Percentiles rank a stretch among this genome's conserved stretches.
Evolutionary conservation across 306 rosid species (phyloP).

Genomic region (Trifolium repens): DNA sequence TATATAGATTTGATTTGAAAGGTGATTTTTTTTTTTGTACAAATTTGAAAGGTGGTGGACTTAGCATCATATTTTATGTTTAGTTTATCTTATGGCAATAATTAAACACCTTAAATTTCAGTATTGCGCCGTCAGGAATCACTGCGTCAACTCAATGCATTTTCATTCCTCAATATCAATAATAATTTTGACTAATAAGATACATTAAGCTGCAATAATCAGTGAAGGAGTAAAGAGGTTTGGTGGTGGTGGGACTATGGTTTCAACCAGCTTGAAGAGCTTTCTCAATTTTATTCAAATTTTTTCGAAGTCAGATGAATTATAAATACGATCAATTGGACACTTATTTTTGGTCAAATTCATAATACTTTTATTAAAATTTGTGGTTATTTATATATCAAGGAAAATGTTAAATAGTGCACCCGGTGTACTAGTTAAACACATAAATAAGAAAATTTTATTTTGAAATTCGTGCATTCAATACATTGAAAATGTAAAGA

Average conservation of each 20-base stretch:
- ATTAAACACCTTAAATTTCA: not conserved
- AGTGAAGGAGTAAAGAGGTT: not conserved
- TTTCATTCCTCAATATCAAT: not conserved
- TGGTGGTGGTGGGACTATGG: not conserved
- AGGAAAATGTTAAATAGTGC: no score
- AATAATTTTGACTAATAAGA: not conserved
- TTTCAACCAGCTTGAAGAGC: conserved; percentile 1
- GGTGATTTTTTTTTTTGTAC: not conserved
- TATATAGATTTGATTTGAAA: not conserved
- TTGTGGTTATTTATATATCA: not conserved
- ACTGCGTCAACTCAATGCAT: not conserved
- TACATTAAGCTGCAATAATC: not conserved
- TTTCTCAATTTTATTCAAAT: not conserved
- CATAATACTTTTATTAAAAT: not conserved
- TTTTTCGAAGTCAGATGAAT: not conserved
- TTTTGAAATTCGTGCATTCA: no score
- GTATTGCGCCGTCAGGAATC: conserved; percentile 8
- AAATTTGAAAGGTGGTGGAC: conserved; percentile 1
- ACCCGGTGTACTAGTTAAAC: no score
- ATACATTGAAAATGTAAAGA: no score
- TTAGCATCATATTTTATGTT: not conserved
- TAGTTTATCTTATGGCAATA: not conserved
- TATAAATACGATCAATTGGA: not conserved
- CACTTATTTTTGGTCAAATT: not conserved
- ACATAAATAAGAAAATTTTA: no score